Evolutionary conservation across 306 rosid species (phyloP), one percentile per base, ranked within the genome.

Genomic region (Astragalus glycyphyllos): DNA sequence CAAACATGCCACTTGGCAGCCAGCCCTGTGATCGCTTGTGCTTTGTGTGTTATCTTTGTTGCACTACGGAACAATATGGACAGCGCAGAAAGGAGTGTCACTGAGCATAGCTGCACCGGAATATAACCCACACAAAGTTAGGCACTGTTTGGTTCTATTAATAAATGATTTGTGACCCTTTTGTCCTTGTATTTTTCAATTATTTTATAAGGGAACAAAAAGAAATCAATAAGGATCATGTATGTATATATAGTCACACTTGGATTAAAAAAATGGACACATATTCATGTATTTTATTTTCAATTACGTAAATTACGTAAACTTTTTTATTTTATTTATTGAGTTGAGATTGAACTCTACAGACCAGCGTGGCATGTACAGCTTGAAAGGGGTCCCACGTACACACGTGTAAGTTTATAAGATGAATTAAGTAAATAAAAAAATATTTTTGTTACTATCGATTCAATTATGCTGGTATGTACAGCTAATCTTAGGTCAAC

Each of bases 1-100:
- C 98, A 94, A 3, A 86, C 96, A 0, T 94, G 98, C 98, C 98
- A 94, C 87, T 94, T 94, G 84, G 98, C 88, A 29, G 97, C 95
- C 16, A 94, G 92, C 7, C 90, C 84, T 3, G 98, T 90, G 46
- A 94, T 87, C 3, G 96, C 84, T 51, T 90, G 98, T 3, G 94
- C 98, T 58, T 89, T 94, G 92, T 94, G 98, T 2, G 97, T 94
- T 61, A 94, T 94, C 77, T 87, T 94, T 1, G 98, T 87, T 0
- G 98, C 96, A 45, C 98, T 94, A 4, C 98, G 85, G 31, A 94
- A 42, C 53, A 94, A 37, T 51, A 94, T 84, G 44, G 76, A 77
- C n/a, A 94, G 63, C 12, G 88, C 89, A 0, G 90, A 79, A 7
- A 88, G 84, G 0, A 94, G 85, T 0, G 97, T 88, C 38, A 89